phyloP scores from a whole-genome alignment of 768 basidiomycete species.

The Kwoniella newhampshirensis region DNA sequence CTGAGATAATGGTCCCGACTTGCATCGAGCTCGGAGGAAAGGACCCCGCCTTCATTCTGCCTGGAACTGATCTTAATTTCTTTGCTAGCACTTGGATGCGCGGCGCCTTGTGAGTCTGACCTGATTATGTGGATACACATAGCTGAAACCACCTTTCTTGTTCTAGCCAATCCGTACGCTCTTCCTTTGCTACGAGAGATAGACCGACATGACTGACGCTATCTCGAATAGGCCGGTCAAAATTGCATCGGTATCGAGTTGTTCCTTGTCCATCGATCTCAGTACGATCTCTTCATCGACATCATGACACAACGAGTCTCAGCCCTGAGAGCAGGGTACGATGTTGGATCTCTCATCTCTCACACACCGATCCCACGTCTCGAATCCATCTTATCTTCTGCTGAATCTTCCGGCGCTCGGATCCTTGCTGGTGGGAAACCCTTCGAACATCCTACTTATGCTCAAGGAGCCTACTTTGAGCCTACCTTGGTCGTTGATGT shows the following conservation, averaged over 20 bases:
- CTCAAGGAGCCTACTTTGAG: conserved; percentile 75
- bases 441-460: conserved; percentile 66
- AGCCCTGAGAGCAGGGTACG: conserved; percentile 72
- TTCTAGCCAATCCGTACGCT: conserved; percentile 42
- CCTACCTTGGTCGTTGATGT: conserved; percentile 86
- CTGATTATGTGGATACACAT: neutral
- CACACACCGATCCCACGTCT: conserved; percentile 69
- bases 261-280: conserved; percentile 74
- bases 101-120: conserved; percentile 74
- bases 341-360: conserved; percentile 85
- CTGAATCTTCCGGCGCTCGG: conserved; percentile 67
- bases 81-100: conserved; percentile 84
- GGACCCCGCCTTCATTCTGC: conserved; percentile 87
- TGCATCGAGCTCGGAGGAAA: conserved; percentile 96
- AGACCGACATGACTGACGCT: too few species aligned
- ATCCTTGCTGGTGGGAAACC: conserved; percentile 66
- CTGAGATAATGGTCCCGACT: conserved; percentile 82
- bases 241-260: conserved; percentile 98
- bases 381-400: conserved; percentile 67
- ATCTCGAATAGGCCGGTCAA: conserved; percentile 61
- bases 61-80: conserved; percentile 74
- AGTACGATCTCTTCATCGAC: conserved; percentile 72
- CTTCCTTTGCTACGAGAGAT: too few species aligned
- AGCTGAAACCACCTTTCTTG: neutral
- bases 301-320: conserved; percentile 61